Base-by-base conservation (phyloP, 495 filamentous ascomycete species). In the Pseudevernia furfuracea region DNA sequence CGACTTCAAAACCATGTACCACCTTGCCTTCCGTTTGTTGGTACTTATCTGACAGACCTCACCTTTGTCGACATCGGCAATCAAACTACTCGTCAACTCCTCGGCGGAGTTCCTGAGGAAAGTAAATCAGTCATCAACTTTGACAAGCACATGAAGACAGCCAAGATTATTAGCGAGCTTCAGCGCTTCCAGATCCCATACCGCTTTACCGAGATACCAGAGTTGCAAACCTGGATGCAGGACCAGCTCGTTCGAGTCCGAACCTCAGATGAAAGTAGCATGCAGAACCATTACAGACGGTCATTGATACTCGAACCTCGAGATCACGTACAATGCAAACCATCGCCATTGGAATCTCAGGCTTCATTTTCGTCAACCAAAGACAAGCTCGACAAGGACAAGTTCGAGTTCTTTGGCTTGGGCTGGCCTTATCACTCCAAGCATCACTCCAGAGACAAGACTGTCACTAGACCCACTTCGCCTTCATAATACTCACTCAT, bases 141-240 rank as follows among this genome's bases (percentile, higher is more conserved):
- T 67, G 94, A 97, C 81, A 99, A 97, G 76, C 89, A 97, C 72
- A 88, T 87, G 72, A 90, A 91, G 72, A 97, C 92, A 4, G 93
- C 95, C 11, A 89, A 89, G 70, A 92, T 96, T 72, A 96, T 99
- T 71, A 90, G 91, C 63, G 92, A 97, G 68, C 82, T 97, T 15
- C 94, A 97, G 74, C 86, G 94, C 34, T 99, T 99, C 81, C 95
- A 99, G 72, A 89, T 96, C 56, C 94, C 95, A 1, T 96, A 99
- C 71, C 85, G 87, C 23, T 81, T 99, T 21, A 80, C 82, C 6
- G 90, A 96, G 69, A 78, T 97, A 19, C 84, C 90, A 1, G 95
- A 97, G 68, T 80, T 99, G 70, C 93, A 97, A 74, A 87, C 92
- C 48, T 97, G 92, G 94, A 87, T 99, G 74, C 84, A 93, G 68